A percentile compares a stretch with the other conserved stretches of the same genome.
Conservation (phyloP, 2,329 filamentous ascomycete genomes). For the Colletotrichum magnum region DNA sequence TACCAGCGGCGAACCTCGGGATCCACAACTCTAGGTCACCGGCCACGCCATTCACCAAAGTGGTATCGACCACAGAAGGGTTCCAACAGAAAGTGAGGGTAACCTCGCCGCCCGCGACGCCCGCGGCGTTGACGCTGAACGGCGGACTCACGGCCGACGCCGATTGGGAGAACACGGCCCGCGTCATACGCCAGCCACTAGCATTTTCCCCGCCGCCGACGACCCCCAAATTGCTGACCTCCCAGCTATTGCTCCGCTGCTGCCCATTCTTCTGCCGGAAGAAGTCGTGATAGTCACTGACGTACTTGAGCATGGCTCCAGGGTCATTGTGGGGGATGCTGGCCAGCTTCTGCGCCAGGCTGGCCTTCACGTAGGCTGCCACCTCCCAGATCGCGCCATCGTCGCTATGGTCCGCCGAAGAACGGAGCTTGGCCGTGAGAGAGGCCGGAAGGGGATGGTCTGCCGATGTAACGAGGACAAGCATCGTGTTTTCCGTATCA, state of each 20-base stretch:
- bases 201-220: conserved; percentile 45
- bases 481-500: conserved; percentile 51
- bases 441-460: conserved; percentile 48
- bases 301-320: conserved; percentile 56
- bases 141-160: conserved; percentile 59
- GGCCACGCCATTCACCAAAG: conserved; percentile 54
- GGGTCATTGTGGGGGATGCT: conserved; percentile 59
- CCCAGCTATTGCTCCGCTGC: conserved; percentile 60
- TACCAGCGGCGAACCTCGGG: too few species aligned
- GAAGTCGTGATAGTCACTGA: conserved; percentile 60
- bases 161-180: conserved; percentile 66
- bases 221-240: conserved; percentile 67
- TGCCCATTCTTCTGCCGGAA: conserved; percentile 59
- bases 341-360: conserved; percentile 51
- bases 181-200: conserved; percentile 54
- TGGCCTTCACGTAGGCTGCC: conserved; percentile 52
- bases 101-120: conserved; percentile 58
- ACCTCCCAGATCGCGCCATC: conserved; percentile 58
- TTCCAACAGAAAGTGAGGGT: conserved; percentile 64
- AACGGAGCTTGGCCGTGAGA: conserved; percentile 46
- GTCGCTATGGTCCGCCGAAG: conserved; percentile 38
- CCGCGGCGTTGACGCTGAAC: conserved; percentile 62
- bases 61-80: conserved; percentile 56
- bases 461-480: conserved; percentile 56
- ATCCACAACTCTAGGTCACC: conserved; percentile 44